Evolutionary conservation across 2,329 filamentous ascomycete species (phyloP).

Genomic region (Colletotrichum sojae): DNA sequence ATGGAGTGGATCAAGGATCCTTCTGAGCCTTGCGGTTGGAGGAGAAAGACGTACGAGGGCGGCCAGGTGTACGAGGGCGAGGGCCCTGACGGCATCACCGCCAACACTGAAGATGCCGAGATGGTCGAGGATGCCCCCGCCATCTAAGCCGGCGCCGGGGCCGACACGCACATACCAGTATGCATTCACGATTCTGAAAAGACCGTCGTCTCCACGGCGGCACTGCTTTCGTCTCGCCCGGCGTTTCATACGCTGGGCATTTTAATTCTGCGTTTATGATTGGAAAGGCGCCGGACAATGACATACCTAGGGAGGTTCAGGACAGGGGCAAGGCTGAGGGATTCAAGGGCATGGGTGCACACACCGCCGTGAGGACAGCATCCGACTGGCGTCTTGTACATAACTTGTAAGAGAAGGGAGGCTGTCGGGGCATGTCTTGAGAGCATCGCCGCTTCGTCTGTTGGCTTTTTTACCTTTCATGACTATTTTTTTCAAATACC

Average conservation of each 20-base stretch:
- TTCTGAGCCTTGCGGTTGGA: slow-evolving; percentile 73
- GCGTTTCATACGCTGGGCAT: background rate
- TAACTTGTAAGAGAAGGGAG: slow-evolving; percentile 27
- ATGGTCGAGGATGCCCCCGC: slow-evolving; percentile 52
- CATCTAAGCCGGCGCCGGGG: background rate
- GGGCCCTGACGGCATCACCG: slow-evolving; percentile 62
- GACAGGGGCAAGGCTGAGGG: slow-evolving; percentile 35
- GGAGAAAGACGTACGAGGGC: slow-evolving; percentile 73
- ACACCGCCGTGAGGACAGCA: slow-evolving; percentile 40
- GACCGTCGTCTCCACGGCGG: background rate
- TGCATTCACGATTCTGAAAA: slow-evolving; percentile 5
- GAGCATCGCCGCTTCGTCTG: background rate
- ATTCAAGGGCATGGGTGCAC: slow-evolving; percentile 40
- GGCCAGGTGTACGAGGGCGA: slow-evolving; percentile 68
- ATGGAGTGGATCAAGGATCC: slow-evolving; percentile 78
- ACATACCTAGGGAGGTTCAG: slow-evolving; percentile 19
- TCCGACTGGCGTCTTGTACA: slow-evolving; percentile 33
- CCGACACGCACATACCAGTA: background rate
- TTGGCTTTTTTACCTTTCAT: background rate
- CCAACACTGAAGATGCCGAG: slow-evolving; percentile 58
- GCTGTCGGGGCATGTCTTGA: background rate
- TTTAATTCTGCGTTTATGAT: slow-evolving; percentile 21
- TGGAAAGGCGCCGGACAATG: slow-evolving; percentile 3
- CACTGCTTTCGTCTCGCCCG: background rate
- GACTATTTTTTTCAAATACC: background rate